These are phyloP conservation scores for Dryas integrifolia DNA, from an alignment of 331 rosid species.

Conservation along the genomic window DNA sequence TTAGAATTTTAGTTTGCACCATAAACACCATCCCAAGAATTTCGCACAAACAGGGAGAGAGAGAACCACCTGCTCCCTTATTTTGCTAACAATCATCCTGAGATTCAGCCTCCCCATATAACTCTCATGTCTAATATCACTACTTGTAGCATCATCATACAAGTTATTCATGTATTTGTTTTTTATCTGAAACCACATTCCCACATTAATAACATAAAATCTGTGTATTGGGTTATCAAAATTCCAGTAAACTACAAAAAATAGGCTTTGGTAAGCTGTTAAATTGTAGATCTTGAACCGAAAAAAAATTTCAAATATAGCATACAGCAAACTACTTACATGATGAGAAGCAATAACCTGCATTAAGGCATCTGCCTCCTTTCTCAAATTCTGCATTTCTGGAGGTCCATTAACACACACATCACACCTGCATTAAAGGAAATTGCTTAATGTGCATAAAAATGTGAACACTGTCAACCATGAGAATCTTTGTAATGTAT, in stretches of 20 bases:
- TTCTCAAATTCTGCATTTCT: conserved; percentile 60
- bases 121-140: conserved; percentile 28
- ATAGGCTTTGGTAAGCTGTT: background rate
- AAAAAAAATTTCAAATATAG: too few relatives aligned
- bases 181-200: conserved; percentile 34
- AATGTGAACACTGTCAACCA: background rate
- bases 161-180: conserved; percentile 29
- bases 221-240: background rate
- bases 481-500: background rate
- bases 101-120: conserved; percentile 48
- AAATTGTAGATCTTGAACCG: too few relatives aligned
- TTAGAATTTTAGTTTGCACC: background rate
- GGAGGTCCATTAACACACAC: conserved; percentile 78
- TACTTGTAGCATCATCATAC: conserved; percentile 36
- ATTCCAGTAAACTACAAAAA: background rate
- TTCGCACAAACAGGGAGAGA: background rate
- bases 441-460: background rate
- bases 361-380: conserved; percentile 63
- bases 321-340: conserved; percentile 37
- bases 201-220: background rate
- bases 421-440: conserved; percentile 67
- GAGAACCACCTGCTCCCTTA: conserved; percentile 69
- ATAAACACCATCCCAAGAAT: background rate
- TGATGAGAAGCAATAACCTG: conserved; percentile 53
- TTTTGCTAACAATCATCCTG: conserved; percentile 54